phyloP scores from a whole-genome alignment of 768 basidiomycete species.

The Lentinus brumalis region DNA sequence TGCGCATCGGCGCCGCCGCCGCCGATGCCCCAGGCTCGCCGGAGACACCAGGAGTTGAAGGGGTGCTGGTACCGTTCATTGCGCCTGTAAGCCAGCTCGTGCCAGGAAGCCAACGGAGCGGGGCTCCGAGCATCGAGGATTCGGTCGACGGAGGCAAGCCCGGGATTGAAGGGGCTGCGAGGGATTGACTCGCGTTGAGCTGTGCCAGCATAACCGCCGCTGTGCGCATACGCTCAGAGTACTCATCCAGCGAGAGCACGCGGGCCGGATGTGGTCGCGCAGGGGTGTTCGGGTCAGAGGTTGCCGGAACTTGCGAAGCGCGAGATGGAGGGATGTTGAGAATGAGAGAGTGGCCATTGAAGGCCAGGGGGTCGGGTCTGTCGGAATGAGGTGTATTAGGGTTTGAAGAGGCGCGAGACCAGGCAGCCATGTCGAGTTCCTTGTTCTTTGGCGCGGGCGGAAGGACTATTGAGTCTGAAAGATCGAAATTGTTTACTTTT shows the following conservation, averaged over 20 bases:
- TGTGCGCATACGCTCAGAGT: slow-evolving; percentile 97
- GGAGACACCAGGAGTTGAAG: slow-evolving; percentile 1
- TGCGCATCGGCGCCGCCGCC: slow-evolving; percentile 40
- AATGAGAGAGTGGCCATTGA: slow-evolving; percentile 21
- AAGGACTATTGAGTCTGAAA: slow-evolving; percentile 83
- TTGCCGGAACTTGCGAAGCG: not conserved
- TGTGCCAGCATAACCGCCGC: slow-evolving; percentile 99
- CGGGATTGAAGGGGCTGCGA: slow-evolving; percentile 44
- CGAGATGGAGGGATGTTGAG: slow-evolving; percentile 9
- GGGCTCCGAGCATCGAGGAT: slow-evolving; percentile 18
- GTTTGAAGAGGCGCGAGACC: slow-evolving; percentile 61
- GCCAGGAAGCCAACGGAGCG: slow-evolving; percentile 33
- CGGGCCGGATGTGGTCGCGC: slow-evolving; percentile 14
- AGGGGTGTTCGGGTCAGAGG: slow-evolving; percentile 9
- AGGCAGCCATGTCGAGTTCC: slow-evolving; percentile 83
- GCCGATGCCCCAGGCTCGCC: slow-evolving; percentile 1
- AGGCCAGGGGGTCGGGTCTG: slow-evolving; percentile 19
- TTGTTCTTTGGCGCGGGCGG: slow-evolving; percentile 85
- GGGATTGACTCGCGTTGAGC: slow-evolving; percentile 77
- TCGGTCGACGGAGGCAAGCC: slow-evolving; percentile 21
- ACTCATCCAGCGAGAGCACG: slow-evolving; percentile 86
- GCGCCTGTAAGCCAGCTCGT: slow-evolving; percentile 29
- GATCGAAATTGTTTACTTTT: slow-evolving; percentile 67
- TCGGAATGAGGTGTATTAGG: slow-evolving; percentile 50
- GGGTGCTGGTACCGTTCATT: slow-evolving; percentile 20